Base-by-base conservation (phyloP, 2,329 filamentous ascomycete genomes). In the Phialemonium atrogriseum region DNA sequence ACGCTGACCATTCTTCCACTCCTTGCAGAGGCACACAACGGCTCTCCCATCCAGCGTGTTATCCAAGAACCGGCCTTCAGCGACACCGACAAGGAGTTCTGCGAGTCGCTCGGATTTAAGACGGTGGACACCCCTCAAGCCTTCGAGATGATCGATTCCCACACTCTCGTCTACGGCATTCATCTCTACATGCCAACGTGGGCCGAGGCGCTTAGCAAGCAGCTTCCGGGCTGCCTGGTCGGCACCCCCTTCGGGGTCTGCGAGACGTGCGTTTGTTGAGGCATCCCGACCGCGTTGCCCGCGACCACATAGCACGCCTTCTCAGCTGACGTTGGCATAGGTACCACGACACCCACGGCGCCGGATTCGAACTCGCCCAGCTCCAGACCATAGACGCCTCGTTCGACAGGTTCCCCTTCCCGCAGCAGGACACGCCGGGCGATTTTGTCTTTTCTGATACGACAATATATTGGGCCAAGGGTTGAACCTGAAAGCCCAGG, bases 91-190 rank as follows among this genome's bases (percentile, higher is more conserved):
- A 60, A 52, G 21, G 49, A 54, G 0, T 80, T 77, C 41, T 64
- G 80, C 17, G 47, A 60, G 36, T 56, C 61, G 14, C 64, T 79
- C 0, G 70, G 73, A n/a, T 70, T 73, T 31, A 33, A 53, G 3
- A 58, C 70, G 4, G 57, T 71, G 4, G 56, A 68, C 1, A 58
- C 68, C 2, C 79, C 80, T 0, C 46, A 34, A 1, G 77, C 64
- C 0, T 77, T 73, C 41, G 49, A 62, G 0, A 42, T 62, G 5
- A 59, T 83, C 8, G 59, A 64, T 11, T 28, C 47, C 0, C 44
- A 54, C 0, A 68, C 72, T 0, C 48, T 84, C 2, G 58, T 80
- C 3, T 84, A 72, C 40, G 77, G 73, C 2, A 63, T 82, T 0
- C 78, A 82, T 30, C 62, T 77, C 36, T 75, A 76, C 35, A 59